These are phyloP conservation scores for Eremothecium gossypii DNA, from an alignment of 1,139 yeast genomes.

Conservation along the genomic window DNA sequence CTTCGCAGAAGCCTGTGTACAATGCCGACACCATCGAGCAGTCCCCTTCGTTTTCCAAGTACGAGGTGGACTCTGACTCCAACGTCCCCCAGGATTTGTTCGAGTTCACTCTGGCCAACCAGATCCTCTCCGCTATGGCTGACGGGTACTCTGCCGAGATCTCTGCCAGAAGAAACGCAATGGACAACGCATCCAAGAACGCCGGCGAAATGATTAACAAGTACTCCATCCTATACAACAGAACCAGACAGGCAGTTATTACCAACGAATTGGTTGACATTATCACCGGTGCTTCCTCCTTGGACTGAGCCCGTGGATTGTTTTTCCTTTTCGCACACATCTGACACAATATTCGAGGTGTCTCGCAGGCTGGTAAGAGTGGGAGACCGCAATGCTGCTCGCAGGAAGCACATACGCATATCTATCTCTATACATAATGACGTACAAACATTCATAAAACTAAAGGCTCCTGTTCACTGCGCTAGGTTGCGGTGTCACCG, in stretches of 20 bases:
- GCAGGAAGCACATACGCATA: neutral
- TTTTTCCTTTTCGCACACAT: neutral
- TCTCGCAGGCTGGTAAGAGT: neutral
- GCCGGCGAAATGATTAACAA: slow-evolving; percentile 98
- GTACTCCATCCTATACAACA: slow-evolving; percentile 95
- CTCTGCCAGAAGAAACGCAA: slow-evolving; percentile 98
- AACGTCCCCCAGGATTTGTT: slow-evolving; percentile 51
- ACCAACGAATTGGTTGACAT: slow-evolving; percentile 99
- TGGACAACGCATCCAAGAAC: slow-evolving; percentile 99
- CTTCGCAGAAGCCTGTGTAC: slow-evolving; percentile 59
- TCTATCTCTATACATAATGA: slow-evolving; percentile 1
- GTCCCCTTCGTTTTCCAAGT: slow-evolving; percentile 81
- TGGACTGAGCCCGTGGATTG: slow-evolving; percentile 49
- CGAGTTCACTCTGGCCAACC: slow-evolving; percentile 86
- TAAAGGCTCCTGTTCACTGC: too few relatives aligned
- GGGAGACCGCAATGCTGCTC: neutral
- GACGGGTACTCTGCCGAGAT: slow-evolving; percentile 98
- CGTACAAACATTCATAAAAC: neutral
- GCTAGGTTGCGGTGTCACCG: too few relatives aligned
- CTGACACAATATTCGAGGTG: too few relatives aligned
- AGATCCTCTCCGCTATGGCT: slow-evolving; percentile 84
- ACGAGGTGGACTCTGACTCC: slow-evolving; percentile 76
- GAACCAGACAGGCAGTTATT: slow-evolving; percentile 99
- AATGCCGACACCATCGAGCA: slow-evolving; percentile 65
- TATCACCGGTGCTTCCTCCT: slow-evolving; percentile 98